phyloP scores from a whole-genome alignment of 1,139 yeast genomes.

The Yamadazyma aaseri region DNA sequence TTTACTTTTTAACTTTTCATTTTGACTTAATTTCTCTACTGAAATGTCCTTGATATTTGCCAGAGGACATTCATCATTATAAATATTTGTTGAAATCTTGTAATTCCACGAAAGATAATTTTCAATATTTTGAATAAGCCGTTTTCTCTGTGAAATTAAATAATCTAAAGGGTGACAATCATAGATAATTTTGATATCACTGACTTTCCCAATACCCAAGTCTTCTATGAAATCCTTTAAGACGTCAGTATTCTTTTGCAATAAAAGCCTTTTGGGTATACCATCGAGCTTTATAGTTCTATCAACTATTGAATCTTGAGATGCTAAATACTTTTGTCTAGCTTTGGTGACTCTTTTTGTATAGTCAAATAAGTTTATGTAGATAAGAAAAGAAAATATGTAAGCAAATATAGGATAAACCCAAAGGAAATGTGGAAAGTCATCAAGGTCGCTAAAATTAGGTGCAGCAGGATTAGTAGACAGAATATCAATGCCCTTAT shows the following conservation, averaged over 20 bases:
- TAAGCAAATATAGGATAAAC: conserved; percentile 86
- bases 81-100: conserved; percentile 46
- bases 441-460: conserved; percentile 20
- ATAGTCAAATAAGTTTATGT: conserved; percentile 60
- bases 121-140: conserved; percentile 40
- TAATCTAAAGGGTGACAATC: conserved; percentile 52
- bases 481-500: not conserved
- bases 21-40: conserved; percentile 9
- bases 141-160: conserved; percentile 37
- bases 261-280: conserved; percentile 52
- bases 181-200: conserved; percentile 52
- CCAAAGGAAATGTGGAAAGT: conserved; percentile 52
- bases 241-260: conserved; percentile 35
- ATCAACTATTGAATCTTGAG: conserved; percentile 89
- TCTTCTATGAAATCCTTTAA: conserved; percentile 57
- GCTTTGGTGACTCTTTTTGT: conserved; percentile 71
- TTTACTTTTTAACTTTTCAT: conserved; percentile 12
- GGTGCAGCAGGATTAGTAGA: conserved; percentile 15
- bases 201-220: conserved; percentile 60
- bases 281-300: conserved; percentile 88
- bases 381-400: conserved; percentile 70
- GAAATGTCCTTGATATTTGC: conserved; percentile 21
- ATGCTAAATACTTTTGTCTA: conserved; percentile 81
- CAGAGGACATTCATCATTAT: conserved; percentile 28
- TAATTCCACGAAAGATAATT: conserved; percentile 43